phyloP scores from a whole-genome alignment of 2,329 filamentous ascomycete species.

The Simplicillium aogashimaense region DNA sequence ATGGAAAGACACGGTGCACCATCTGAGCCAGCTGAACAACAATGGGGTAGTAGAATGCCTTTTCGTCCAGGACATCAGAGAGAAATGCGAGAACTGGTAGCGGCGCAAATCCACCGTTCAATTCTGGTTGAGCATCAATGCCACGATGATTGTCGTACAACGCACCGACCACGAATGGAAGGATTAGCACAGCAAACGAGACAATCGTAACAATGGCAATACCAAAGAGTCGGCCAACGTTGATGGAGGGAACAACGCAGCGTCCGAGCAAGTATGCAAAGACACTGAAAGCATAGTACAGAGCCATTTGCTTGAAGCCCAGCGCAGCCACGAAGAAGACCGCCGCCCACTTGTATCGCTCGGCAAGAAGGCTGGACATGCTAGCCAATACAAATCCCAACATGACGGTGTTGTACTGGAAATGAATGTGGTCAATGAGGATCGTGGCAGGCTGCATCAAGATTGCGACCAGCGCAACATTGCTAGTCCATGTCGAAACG shows the following conservation, averaged over 20 bases:
- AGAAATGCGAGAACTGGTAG: constrained; percentile 54
- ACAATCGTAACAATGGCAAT: constrained; percentile 65
- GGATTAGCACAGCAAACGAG: constrained; percentile 65
- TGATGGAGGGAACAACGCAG: constrained; percentile 68
- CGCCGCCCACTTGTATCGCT: constrained; percentile 76
- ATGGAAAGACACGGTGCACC: constrained; percentile 89
- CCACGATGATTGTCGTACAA: constrained; percentile 58
- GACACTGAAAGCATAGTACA: constrained; percentile 90
- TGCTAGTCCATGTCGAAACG: constrained; percentile 72
- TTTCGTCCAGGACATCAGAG: constrained; percentile 47
- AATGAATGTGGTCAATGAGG: constrained; percentile 88
- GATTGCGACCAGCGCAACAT: constrained; percentile 79
- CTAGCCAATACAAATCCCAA: constrained; percentile 79
- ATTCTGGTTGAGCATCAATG: constrained; percentile 44
- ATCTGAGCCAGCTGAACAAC: constrained; percentile 74
- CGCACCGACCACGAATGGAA: constrained; percentile 65
- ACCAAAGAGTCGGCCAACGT: constrained; percentile 56
- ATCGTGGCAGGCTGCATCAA: constrained; percentile 87
- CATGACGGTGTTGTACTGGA: constrained; percentile 99
- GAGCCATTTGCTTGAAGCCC: constrained; percentile 99
- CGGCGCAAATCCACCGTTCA: constrained; percentile 48
- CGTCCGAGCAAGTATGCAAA: constrained; percentile 86
- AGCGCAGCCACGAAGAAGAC: constrained; percentile 89
- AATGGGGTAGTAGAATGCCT: constrained; percentile 63
- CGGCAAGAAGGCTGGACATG: constrained; percentile 80